Evolutionary conservation across 2,329 filamentous ascomycete genomes (phyloP).

Genomic region (Cladophialophora exuberans): DNA sequence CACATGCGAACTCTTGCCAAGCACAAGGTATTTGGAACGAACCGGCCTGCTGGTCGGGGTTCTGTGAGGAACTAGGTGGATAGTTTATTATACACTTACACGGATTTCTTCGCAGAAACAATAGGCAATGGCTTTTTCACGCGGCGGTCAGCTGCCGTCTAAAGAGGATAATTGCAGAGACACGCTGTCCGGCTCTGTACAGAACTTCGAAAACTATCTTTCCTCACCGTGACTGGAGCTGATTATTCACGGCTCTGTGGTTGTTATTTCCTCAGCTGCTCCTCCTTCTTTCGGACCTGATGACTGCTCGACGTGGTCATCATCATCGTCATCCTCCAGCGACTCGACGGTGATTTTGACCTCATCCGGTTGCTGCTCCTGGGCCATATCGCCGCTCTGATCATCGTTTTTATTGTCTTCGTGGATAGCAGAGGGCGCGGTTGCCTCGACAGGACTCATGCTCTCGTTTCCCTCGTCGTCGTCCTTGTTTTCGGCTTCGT

Average conservation of each 20-base stretch:
- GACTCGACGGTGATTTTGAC: background rate
- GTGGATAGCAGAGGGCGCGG: background rate
- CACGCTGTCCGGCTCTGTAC: no score
- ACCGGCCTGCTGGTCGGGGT: no score
- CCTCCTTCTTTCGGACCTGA: background rate
- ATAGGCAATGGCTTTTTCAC: no score
- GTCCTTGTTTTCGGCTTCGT: background rate
- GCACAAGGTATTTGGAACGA: no score
- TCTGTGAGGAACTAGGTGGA: no score
- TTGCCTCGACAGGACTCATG: conserved; percentile 4
- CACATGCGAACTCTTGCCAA: no score
- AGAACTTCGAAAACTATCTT: no score
- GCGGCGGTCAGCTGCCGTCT: no score
- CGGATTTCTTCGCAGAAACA: background rate
- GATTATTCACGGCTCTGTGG: background rate
- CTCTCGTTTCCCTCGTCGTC: conserved; percentile 7
- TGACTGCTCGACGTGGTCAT: background rate
- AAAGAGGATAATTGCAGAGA: no score
- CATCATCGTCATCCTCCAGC: background rate
- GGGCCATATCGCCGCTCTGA: background rate
- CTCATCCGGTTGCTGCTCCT: background rate
- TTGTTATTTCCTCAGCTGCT: no score
- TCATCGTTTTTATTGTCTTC: background rate
- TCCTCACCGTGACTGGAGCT: no score
- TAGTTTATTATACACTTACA: no score